Evolutionary conservation across 345 rosid species (phyloP).

Genomic region (Anastatica hierochuntica): DNA sequence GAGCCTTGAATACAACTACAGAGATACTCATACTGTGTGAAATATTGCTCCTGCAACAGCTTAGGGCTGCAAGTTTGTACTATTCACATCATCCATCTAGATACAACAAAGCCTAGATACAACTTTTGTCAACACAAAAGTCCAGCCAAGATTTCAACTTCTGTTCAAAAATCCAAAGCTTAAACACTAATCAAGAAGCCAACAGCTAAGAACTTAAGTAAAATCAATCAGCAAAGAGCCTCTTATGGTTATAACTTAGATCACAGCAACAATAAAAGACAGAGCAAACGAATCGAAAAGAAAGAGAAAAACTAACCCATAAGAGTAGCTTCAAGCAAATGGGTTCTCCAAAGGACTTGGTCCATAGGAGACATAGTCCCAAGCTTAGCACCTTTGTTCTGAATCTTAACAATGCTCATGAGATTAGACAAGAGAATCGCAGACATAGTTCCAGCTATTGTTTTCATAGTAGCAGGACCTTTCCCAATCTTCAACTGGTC

Average conservation of each 20-base stretch:
- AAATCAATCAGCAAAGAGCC: no score
- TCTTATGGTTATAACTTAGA: background rate
- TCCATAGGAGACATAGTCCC: conserved; percentile 99
- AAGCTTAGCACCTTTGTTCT: conserved; percentile 92
- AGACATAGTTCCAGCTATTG: conserved; percentile 87
- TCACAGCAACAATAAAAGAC: background rate
- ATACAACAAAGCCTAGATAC: background rate
- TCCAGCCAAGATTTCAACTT: conserved; percentile 7
- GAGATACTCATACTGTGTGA: background rate
- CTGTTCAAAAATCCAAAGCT: background rate
- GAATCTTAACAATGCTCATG: conserved; percentile 88
- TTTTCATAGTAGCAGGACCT: conserved; percentile 93
- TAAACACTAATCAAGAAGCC: background rate
- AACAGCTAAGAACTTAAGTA: no score
- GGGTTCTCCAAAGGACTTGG: conserved; percentile 98
- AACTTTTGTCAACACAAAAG: background rate
- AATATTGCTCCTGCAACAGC: no score
- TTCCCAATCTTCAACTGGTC: conserved; percentile 80
- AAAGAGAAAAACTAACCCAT: conserved; percentile 40
- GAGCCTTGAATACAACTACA: background rate
- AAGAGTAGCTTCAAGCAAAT: conserved; percentile 92
- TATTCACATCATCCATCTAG: background rate
- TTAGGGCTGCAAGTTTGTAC: background rate
- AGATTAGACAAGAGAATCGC: conserved; percentile 72
- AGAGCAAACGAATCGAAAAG: background rate